A percentile compares a stretch with the other conserved stretches of the same genome.
Conservation (phyloP, 225 moss, liverwort and hornwort species). For the Thuidium tamariscinum region DNA sequence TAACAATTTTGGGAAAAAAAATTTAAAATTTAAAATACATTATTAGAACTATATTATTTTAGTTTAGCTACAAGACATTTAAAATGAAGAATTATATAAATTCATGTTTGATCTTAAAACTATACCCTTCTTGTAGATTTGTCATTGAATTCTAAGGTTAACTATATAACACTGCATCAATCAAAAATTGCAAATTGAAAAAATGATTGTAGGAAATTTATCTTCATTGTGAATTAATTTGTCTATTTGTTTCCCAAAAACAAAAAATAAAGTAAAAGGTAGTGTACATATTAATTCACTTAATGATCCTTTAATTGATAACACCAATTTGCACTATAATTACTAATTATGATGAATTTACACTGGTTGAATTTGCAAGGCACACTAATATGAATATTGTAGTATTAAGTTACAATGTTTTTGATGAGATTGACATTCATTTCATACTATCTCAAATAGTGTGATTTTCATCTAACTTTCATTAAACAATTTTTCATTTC, state of each 20-base stretch:
- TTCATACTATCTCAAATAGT: neutral
- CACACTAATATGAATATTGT: neutral
- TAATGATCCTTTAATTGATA: neutral
- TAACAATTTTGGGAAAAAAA: neutral
- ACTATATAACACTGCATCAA: fast-evolving
- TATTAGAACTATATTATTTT: neutral
- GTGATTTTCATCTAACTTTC: neutral
- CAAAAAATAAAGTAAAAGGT: neutral
- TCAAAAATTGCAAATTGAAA: neutral
- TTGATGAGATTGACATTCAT: neutral
- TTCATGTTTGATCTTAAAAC: neutral
- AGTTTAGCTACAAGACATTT: neutral
- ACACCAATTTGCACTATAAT: neutral
- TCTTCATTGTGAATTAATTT: neutral
- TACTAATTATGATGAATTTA: too few species aligned
- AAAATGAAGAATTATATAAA: neutral
- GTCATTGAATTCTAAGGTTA: fast-evolving
- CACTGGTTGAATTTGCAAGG: neutral
- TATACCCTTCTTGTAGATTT: fast-evolving
- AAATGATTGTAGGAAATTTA: neutral
- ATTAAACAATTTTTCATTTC: neutral
- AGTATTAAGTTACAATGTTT: too few species aligned
- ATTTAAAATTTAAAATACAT: neutral
- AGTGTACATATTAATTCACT: too few species aligned
- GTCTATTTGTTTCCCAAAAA: neutral